Conservation (phyloP, 768 basidiomycete species). For the Pholiota microspora region DNA sequence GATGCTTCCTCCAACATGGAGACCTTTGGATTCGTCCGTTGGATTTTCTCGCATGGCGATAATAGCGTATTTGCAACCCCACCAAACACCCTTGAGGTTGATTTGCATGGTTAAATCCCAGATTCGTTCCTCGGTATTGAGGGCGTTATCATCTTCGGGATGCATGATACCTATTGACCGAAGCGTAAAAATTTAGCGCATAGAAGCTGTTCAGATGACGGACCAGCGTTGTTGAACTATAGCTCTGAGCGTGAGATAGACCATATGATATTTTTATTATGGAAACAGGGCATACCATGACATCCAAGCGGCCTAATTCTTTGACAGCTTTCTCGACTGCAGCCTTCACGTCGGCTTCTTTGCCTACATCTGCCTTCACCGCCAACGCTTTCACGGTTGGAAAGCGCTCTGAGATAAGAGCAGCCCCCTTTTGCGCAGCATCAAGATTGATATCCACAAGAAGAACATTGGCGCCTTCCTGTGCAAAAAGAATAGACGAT, state of each 20-base stretch:
- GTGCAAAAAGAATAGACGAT: constrained; percentile 91
- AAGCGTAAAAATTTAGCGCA: background rate
- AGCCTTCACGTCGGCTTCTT: constrained; percentile 82
- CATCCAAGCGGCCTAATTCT: constrained; percentile 90
- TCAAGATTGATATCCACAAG: constrained; percentile 84
- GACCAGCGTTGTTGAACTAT: constrained; percentile 93
- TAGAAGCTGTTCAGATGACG: background rate
- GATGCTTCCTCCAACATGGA: constrained; percentile 84
- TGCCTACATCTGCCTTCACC: constrained; percentile 82
- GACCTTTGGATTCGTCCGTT: constrained; percentile 74
- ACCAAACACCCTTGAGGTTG: constrained; percentile 99
- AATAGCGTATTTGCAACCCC: constrained; percentile 98
- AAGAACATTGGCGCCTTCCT: constrained; percentile 89
- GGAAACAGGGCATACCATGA: constrained; percentile 61
- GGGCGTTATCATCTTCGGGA: constrained; percentile 87
- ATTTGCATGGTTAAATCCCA: constrained; percentile 94
- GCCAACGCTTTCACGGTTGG: constrained; percentile 71
- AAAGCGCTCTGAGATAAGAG: constrained; percentile 59
- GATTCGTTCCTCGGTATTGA: constrained; percentile 95
- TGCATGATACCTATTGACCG: constrained; percentile 88
- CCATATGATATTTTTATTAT: background rate
- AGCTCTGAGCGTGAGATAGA: background rate
- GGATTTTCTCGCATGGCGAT: constrained; percentile 94
- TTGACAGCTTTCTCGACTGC: constrained; percentile 78
- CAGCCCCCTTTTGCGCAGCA: constrained; percentile 67